A percentile compares a stretch with the other conserved stretches of the same genome.
phyloP scores from a whole-genome alignment of 768 basidiomycete genomes.

The Inosperma sp. region DNA sequence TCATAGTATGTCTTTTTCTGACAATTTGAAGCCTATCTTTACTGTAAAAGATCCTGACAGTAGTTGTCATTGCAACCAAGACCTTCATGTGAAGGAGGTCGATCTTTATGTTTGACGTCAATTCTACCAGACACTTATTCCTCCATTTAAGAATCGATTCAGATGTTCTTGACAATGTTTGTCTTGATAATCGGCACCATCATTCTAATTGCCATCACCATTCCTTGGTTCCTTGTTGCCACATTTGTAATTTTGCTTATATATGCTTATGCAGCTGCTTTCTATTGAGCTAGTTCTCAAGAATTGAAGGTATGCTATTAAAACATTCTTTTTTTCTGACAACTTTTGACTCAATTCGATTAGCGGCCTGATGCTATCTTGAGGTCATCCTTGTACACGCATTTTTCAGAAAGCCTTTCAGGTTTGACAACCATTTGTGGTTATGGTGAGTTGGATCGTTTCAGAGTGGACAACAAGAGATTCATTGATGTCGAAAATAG shows the following conservation, averaged over 20 bases:
- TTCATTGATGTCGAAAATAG: slow-evolving; percentile 74
- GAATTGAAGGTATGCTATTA: slow-evolving; percentile 53
- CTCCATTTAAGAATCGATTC: slow-evolving; percentile 53
- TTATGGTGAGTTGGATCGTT: slow-evolving; percentile 60
- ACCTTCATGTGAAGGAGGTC: slow-evolving; percentile 4
- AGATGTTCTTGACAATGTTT: slow-evolving; percentile 63
- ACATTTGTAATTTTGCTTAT: slow-evolving; percentile 50
- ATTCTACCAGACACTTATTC: neutral
- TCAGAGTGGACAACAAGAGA: slow-evolving; percentile 58
- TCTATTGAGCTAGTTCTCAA: slow-evolving; percentile 66
- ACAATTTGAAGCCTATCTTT: neutral
- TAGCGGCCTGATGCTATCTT: slow-evolving; percentile 56
- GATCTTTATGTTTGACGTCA: neutral
- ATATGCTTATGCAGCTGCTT: slow-evolving; percentile 62
- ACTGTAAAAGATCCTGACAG: neutral
- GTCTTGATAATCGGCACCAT: slow-evolving; percentile 69
- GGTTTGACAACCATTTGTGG: slow-evolving; percentile 67
- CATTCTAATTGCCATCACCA: slow-evolving; percentile 69
- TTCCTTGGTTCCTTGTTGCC: slow-evolving; percentile 77
- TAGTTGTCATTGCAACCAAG: neutral
- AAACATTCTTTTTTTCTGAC: neutral
- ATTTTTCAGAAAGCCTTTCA: slow-evolving; percentile 75
- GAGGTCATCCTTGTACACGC: slow-evolving; percentile 69
- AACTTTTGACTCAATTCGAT: neutral
- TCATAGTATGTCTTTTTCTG: slow-evolving; percentile 23